Percentiles rank a stretch among this genome's conserved stretches.
Conservation (phyloP, 192 early-diverging fungal species). For the Coemansia sp. region DNA sequence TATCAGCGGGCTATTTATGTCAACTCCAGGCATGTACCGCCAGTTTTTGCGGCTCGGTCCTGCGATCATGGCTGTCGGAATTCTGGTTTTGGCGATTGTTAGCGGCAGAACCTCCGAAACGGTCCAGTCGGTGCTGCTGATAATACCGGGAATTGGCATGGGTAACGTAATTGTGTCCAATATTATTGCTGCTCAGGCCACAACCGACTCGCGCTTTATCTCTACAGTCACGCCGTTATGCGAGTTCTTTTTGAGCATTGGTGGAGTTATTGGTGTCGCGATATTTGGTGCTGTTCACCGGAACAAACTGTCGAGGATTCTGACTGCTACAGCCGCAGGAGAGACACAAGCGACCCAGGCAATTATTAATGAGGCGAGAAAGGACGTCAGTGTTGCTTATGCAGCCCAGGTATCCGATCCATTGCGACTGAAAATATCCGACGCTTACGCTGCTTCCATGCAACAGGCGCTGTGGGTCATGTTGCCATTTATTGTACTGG, state of each 20-base stretch:
- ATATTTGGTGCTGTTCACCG: constrained; percentile 62
- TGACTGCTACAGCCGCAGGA: constrained; percentile 14
- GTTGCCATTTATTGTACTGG: constrained; percentile 51
- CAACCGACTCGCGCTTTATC: constrained; percentile 60
- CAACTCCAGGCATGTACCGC: constrained; percentile 59
- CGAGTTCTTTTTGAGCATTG: constrained; percentile 69
- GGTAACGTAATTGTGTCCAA: constrained; percentile 75
- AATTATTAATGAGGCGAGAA: constrained; percentile 55
- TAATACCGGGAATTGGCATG: constrained; percentile 73
- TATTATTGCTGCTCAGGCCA: constrained; percentile 70
- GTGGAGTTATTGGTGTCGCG: constrained; percentile 65
- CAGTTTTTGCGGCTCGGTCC: constrained; percentile 67
- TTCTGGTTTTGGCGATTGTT: constrained; percentile 60
- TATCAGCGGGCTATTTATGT: constrained; percentile 65
- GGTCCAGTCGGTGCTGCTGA: constrained; percentile 59
- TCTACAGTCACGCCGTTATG: constrained; percentile 68
- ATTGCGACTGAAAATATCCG: constrained; percentile 43
- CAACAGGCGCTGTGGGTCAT: constrained; percentile 52
- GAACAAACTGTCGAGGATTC: constrained; percentile 57
- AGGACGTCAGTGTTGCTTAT: constrained; percentile 46
- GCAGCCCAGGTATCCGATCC: constrained; percentile 29
- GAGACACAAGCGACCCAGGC: constrained; percentile 38
- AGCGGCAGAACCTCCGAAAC: constrained; percentile 47
- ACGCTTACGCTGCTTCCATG: constrained; percentile 58
- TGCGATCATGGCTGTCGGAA: constrained; percentile 63